Evolutionary conservation across 495 filamentous ascomycete genomes (phyloP).

Genomic region (Aspergillus diversus): DNA sequence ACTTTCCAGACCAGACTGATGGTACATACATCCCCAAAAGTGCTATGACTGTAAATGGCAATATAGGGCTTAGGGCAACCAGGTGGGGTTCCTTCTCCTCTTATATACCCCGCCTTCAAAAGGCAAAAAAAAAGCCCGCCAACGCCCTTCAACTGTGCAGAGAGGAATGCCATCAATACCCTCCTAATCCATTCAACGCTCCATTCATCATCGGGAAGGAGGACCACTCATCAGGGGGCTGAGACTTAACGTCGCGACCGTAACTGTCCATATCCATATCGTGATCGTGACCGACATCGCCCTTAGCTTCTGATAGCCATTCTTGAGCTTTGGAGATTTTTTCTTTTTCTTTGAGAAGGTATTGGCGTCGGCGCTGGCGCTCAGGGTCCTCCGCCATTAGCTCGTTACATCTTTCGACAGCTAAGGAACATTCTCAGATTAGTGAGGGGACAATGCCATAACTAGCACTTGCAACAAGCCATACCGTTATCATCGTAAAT

Average conservation of each 20-base stretch:
- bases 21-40: slow-evolving; percentile 5
- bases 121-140: neutral
- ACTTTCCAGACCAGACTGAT: neutral
- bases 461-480: slow-evolving; percentile 3
- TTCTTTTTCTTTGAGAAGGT: slow-evolving; percentile 45
- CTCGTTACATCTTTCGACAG: slow-evolving; percentile 39
- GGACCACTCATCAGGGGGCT: slow-evolving; percentile 17
- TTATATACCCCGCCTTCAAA: slow-evolving; percentile 20
- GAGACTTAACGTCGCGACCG: slow-evolving; percentile 16
- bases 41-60: slow-evolving; percentile 9
- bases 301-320: slow-evolving; percentile 36
- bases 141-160: neutral
- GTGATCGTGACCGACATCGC: slow-evolving; percentile 18
- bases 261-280: slow-evolving; percentile 1
- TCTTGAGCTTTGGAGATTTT: slow-evolving; percentile 50
- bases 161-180: neutral
- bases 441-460: neutral
- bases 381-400: slow-evolving; percentile 56
- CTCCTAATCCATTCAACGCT: neutral
- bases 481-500: slow-evolving; percentile 45
- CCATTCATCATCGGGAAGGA: neutral
- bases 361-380: slow-evolving; percentile 40
- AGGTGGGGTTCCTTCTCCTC: slow-evolving; percentile 32
- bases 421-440: slow-evolving; percentile 20
- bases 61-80: slow-evolving; percentile 50